Evolutionary conservation across 306 rosid genomes (phyloP).

Genomic region (Medicago ruthenica): DNA sequence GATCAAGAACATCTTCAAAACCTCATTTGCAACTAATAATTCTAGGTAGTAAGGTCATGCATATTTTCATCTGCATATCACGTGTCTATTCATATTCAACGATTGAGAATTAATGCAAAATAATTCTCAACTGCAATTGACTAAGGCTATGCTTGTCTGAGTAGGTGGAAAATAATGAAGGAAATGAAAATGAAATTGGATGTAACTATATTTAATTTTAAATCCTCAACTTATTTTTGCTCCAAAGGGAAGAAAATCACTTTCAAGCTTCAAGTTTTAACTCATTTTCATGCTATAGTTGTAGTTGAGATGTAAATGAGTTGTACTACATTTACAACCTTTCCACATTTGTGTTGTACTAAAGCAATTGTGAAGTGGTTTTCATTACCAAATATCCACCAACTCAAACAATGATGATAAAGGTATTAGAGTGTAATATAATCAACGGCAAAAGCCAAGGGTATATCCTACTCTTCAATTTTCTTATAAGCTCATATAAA

Average conservation of each 20-base stretch:
- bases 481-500: neutral
- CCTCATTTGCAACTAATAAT: neutral
- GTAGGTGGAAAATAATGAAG: neutral
- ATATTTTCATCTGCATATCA: too few species aligned
- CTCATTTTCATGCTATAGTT: conserved; percentile 12
- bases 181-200: neutral
- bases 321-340: too few species aligned
- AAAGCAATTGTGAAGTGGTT: conserved; percentile 35
- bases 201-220: neutral
- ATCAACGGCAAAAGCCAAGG: neutral
- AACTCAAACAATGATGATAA: conserved; percentile 21
- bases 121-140: too few species aligned
- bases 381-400: conserved; percentile 33
- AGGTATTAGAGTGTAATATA: neutral
- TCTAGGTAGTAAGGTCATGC: too few species aligned
- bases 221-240: conserved; percentile 11
- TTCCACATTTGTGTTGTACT: neutral
- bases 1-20: neutral
- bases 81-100: too few species aligned
- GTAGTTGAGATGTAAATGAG: too few species aligned
- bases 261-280: conserved; percentile 22
- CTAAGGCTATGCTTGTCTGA: neutral
- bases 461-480: neutral
- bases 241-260: conserved; percentile 13
- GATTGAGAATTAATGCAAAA: too few species aligned